phyloP scores from a whole-genome alignment of 495 filamentous ascomycete genomes.

The Margaritispora aquatica region DNA sequence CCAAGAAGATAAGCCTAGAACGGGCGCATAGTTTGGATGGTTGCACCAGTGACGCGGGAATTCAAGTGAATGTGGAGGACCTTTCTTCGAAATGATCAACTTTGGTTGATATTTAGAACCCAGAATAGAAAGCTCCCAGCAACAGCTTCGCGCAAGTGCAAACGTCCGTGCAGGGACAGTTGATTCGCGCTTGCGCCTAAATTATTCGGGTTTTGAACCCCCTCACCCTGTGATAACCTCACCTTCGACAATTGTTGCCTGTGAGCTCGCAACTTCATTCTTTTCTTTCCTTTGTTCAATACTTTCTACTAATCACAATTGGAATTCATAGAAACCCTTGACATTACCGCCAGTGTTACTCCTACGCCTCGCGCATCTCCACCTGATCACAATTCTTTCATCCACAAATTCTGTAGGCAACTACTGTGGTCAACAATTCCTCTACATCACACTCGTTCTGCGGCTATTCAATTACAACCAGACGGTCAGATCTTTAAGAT shows the following conservation, averaged over 20 bases:
- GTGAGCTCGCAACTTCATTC: neutral
- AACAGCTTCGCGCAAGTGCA: neutral
- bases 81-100: neutral
- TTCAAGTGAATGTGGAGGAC: neutral
- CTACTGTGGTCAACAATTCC: neutral
- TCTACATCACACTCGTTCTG: conserved; percentile 4
- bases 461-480: too few relatives aligned
- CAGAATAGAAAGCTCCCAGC: neutral
- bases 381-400: too few relatives aligned
- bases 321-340: neutral
- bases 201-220: neutral
- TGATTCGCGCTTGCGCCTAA: neutral
- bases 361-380: too few relatives aligned
- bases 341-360: neutral
- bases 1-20: neutral
- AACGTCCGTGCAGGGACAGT: neutral
- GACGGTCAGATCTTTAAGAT: too few relatives aligned
- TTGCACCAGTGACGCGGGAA: neutral
- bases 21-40: conserved; percentile 7
- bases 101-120: neutral
- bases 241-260: neutral
- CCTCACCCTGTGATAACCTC: neutral
- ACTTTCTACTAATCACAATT: neutral
- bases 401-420: too few relatives aligned
- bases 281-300: neutral